A percentile compares a stretch with the other conserved stretches of the same genome.
phyloP scores from a whole-genome alignment of 331 rosid genomes.

The Arachis monticola region DNA sequence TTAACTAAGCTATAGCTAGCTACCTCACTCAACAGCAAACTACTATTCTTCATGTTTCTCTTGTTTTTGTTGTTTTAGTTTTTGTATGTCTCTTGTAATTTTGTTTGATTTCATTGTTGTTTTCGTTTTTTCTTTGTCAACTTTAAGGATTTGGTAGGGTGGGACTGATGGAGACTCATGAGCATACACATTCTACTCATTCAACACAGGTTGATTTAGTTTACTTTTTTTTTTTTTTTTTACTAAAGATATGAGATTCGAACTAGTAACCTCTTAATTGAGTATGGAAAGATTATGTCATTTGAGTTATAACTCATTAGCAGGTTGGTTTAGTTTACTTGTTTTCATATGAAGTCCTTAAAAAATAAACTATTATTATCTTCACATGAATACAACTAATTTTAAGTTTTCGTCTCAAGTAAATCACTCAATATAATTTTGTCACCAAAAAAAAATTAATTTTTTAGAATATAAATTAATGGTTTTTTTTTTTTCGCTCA shows the following conservation, averaged over 20 bases:
- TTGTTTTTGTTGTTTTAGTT: not conserved
- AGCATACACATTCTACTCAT: conserved; percentile 26
- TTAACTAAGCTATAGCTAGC: conserved; percentile 14
- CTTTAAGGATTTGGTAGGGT: conserved; percentile 59
- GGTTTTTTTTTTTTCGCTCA: too few relatives aligned
- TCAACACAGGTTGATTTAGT: conserved; percentile 29
- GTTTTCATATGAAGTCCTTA: not conserved
- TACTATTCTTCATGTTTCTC: not conserved
- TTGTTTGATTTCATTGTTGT: not conserved
- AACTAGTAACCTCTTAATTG: too few relatives aligned
- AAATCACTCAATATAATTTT: too few relatives aligned
- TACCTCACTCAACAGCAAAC: not conserved
- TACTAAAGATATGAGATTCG: too few relatives aligned
- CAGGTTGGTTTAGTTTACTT: conserved; percentile 20
- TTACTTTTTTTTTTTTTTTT: too few relatives aligned
- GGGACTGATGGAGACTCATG: conserved; percentile 39
- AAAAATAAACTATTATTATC: too few relatives aligned
- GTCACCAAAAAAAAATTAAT: too few relatives aligned
- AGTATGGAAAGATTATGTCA: too few relatives aligned
- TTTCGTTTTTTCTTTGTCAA: not conserved
- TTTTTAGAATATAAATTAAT: too few relatives aligned
- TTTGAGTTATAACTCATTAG: too few relatives aligned
- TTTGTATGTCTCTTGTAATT: not conserved
- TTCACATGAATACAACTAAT: too few relatives aligned
- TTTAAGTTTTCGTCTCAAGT: too few relatives aligned